A percentile compares a stretch with the other conserved stretches of the same genome.
Evolutionary conservation across 306 rosid species (phyloP).

Genomic region (Adenanthera pavonina): DNA sequence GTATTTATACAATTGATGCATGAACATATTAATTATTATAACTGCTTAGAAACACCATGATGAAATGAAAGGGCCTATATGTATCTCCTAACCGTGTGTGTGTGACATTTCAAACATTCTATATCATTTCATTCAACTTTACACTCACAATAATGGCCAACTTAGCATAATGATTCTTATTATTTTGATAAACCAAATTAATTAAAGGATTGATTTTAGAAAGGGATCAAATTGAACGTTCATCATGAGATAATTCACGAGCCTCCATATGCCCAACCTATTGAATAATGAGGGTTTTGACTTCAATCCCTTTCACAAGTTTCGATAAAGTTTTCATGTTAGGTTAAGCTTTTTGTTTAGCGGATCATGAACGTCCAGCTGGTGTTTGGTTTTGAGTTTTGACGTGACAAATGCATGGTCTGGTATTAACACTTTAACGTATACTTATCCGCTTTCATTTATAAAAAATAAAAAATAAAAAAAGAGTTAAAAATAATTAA

Average conservation of each 20-base stretch:
- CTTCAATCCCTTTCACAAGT: not conserved
- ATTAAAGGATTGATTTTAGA: too few species aligned
- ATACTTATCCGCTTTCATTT: too few species aligned
- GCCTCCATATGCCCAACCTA: too few species aligned
- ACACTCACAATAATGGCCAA: too few species aligned
- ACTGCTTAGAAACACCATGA: not conserved
- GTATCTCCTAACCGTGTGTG: not conserved
- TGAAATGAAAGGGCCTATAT: not conserved
- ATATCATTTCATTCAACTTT: not conserved
- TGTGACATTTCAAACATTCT: not conserved
- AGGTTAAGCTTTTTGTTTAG: not conserved
- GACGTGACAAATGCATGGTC: not conserved
- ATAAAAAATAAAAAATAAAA: too few species aligned
- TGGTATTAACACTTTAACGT: not conserved
- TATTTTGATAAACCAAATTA: too few species aligned
- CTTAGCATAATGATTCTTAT: not conserved
- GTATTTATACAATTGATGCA: not conserved
- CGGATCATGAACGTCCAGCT: not conserved
- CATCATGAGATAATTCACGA: too few species aligned
- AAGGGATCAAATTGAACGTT: too few species aligned
- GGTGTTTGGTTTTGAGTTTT: not conserved
- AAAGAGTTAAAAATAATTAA: too few species aligned
- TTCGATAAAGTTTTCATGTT: not conserved
- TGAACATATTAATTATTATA: not conserved
- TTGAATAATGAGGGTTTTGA: not conserved